Base-by-base conservation (phyloP, 75 land plant species). In the Picea glauca region DNA sequence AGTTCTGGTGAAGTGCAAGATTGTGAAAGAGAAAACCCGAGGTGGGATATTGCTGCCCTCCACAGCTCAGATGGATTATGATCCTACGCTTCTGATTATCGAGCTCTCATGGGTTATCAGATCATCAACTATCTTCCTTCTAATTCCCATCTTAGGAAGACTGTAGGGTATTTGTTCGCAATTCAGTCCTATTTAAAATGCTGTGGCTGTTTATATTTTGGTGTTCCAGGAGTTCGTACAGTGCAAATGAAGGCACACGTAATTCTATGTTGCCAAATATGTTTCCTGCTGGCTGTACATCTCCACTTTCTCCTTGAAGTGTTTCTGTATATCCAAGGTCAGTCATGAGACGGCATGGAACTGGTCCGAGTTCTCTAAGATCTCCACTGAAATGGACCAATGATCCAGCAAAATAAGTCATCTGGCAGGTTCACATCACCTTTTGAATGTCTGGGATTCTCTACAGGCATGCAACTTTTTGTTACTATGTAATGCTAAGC, bases 301-400 rank as follows among this genome's bases (percentile, higher is more conserved):
- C 97, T 62, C 99, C 99, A 56, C 92, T 96, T 57, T 96, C 99
- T 23, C 99, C 96, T 20, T 78, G 94, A 84, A 92, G 97, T 66
- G 80, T 85, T 64, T 90, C 93, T 78, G 86, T 91, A 72, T 94
- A 96, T 11, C 97, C 99, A 31, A 89, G 96, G 21, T 80, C 88
- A 60, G 81, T 86, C 43, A 78, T 82, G 78, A 89, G 85, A 38
- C 87, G 93, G 23, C 30, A 77, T 58, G 88, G 90, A 43, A 68
- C 82, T 72, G 87, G 94, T 26, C 90, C 92, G 46, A 83, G 87
- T 40, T 65, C 81, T 73, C 70, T 88, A 2, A 84, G 92, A 26
- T 94, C 96, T 82, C 94, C 94, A 9, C 63, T 95, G 58, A 93
- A 91, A 80, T 58, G 89, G 77, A 78, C 90, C 30, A 93, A 84